Percentiles rank a stretch among this genome's conserved stretches.
phyloP scores from a whole-genome alignment of 176 grass and related monocot genomes.

The Poa pratensis region DNA sequence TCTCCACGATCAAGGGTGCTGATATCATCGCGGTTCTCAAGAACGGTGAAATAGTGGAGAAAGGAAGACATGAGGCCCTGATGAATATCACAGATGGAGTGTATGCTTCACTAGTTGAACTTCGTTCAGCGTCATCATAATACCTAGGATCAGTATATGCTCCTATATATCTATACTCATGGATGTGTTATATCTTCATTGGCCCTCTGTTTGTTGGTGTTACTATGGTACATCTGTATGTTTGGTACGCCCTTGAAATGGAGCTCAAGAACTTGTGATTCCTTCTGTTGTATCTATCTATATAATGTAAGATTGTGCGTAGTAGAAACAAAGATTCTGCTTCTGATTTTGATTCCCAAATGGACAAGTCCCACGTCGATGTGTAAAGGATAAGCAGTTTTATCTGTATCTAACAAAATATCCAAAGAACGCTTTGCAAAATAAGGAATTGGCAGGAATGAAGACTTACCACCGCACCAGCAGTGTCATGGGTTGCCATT shows the following conservation, averaged over 20 bases:
- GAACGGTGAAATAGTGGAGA: slow-evolving; percentile 64
- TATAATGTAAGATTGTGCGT: not conserved
- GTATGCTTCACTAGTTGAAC: slow-evolving; percentile 68
- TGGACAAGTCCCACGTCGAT: not conserved
- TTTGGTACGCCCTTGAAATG: not conserved
- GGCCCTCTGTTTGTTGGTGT: not conserved
- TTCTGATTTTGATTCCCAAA: not conserved
- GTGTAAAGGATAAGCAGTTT: not conserved
- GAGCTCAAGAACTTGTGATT: not conserved
- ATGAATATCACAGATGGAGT: slow-evolving; percentile 61
- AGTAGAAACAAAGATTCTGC: not conserved
- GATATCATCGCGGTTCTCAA: slow-evolving; percentile 74
- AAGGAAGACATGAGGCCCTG: slow-evolving; percentile 59
- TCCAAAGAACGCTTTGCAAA: too few relatives aligned
- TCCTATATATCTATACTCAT: not conserved
- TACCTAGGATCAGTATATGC: not conserved
- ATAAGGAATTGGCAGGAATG: too few relatives aligned
- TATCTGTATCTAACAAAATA: not conserved
- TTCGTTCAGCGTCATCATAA: slow-evolving; percentile 39
- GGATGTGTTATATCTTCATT: not conserved
- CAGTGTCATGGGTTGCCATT: too few relatives aligned
- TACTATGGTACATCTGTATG: not conserved
- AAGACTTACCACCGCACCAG: too few relatives aligned
- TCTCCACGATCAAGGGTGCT: slow-evolving; percentile 64
- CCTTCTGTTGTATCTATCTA: not conserved